Conservation (phyloP, 164 flowering plant species). For the Dillenia suffruticosa region DNA sequence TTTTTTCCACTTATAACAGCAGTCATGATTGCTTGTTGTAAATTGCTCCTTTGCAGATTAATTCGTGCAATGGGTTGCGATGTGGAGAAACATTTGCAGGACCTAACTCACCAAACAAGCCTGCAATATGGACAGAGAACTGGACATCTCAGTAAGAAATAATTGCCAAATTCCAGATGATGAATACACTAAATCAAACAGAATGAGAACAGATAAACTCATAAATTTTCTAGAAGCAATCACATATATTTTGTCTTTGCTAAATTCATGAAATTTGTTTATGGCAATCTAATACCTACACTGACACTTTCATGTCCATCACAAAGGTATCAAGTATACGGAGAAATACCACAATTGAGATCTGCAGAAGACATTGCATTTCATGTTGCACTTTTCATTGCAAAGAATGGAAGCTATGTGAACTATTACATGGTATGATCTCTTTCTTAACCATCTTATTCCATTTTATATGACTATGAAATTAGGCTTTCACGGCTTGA, state of each 20-base stretch:
- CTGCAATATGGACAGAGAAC: conserved; percentile 91
- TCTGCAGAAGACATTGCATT: conserved; percentile 76
- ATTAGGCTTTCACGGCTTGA: too few species aligned
- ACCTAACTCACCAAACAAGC: conserved; percentile 86
- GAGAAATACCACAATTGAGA: conserved; percentile 47
- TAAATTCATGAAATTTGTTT: too few species aligned
- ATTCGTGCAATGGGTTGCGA: conserved; percentile 79
- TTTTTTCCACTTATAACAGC: too few species aligned
- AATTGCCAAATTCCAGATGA: neutral
- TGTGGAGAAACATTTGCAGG: conserved; percentile 87
- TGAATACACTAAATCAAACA: too few species aligned
- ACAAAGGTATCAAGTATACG: conserved; percentile 60
- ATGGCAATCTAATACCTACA: neutral
- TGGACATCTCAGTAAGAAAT: conserved; percentile 75
- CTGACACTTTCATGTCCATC: neutral
- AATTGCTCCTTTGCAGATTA: conserved; percentile 55
- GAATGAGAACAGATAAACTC: too few species aligned
- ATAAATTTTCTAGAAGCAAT: too few species aligned
- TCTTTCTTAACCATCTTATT: neutral
- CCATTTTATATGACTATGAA: neutral
- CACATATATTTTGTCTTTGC: too few species aligned
- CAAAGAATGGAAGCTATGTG: conserved; percentile 67
- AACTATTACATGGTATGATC: conserved; percentile 88
- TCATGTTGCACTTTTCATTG: conserved; percentile 66
- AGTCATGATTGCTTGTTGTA: neutral